phyloP scores from a whole-genome alignment of 805 yeast species.

The Pichia kluyveri region DNA sequence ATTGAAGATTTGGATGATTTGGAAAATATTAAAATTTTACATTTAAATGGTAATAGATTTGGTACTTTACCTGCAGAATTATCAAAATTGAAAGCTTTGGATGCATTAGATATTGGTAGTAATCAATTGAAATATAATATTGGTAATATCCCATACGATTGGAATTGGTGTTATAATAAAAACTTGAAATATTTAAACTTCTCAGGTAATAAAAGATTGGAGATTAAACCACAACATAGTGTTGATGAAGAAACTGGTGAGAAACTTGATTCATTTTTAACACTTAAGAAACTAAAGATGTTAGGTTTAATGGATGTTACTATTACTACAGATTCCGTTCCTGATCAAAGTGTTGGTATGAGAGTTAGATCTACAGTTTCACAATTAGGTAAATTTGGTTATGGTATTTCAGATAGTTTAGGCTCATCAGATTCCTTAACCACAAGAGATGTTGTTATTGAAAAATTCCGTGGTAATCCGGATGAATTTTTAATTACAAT shows the following conservation, averaged over 20 bases:
- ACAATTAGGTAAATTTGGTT: constrained; percentile 61
- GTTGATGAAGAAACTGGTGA: constrained; percentile 44
- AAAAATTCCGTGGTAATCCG: constrained; percentile 76
- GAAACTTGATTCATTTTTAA: constrained; percentile 58
- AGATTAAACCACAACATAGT: constrained; percentile 60
- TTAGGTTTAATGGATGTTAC: constrained; percentile 95
- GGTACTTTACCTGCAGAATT: constrained; percentile 85
- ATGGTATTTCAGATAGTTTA: constrained; percentile 86
- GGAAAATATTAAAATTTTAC: constrained; percentile 48
- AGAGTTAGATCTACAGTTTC: constrained; percentile 90
- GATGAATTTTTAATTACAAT: constrained; percentile 75
- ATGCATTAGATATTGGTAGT: constrained; percentile 81
- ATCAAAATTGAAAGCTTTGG: constrained; percentile 53
- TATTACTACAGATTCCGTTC: constrained; percentile 76
- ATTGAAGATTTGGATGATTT: constrained; percentile 74
- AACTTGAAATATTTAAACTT: constrained; percentile 73
- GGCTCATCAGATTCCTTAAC: constrained; percentile 60
- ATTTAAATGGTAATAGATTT: constrained; percentile 75
- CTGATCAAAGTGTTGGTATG: constrained; percentile 75
- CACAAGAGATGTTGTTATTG: constrained; percentile 77
- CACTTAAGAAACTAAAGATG: constrained; percentile 56
- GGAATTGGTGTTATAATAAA: constrained; percentile 92
- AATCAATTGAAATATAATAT: constrained; percentile 86
- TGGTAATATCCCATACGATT: constrained; percentile 90
- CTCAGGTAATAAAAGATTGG: constrained; percentile 87